Base-by-base conservation (phyloP, 2,329 filamentous ascomycete genomes). In the Penicillium sp. region DNA sequence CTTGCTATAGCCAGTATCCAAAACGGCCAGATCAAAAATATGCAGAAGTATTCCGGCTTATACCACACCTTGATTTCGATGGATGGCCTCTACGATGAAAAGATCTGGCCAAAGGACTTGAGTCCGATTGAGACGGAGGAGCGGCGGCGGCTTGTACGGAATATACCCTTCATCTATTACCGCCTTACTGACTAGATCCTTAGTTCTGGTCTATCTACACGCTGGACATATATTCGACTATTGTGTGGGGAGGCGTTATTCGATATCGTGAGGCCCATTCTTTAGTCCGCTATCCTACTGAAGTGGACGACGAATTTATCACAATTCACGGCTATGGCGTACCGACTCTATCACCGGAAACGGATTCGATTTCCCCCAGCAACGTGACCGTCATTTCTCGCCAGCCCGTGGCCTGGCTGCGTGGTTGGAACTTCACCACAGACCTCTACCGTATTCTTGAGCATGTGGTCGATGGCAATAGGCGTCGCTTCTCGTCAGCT, bases 171-270 rank as follows among this genome's bases (percentile, higher is more conserved):
- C 9, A 19, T 29, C 34, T 21, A 37, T 21, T 37, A 37, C 34
- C 34, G 34, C 34, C 21, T 50, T 29, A 37, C 51, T 60, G 21
- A 55, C 21, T 7, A 8, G n/a, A 21, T 24, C 51, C 10, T 44
- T 55, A 79, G 75, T 80, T 79, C 59, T 85, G 83, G 83, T 81
- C 81, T 33, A 82, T 81, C 52, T 85, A 85, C 61, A 81, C 79
- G 8, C 68, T 85, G 2, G 83, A 85, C 52, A 75, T 85, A 3
- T 83, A 80, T 64, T 74, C 78, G 0, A 77, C 79, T 3, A 77
- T 83, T 36, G 79, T 84, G 8, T 84, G 80, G 77, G 77, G 75
- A 51, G 74, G 77, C 29, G 69, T 79, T 13, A 72, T 78, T 43
- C 74, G 74, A 49, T 76, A 72, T 28, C 75, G 77, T 48, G 80